These are phyloP conservation scores for Lanmaoa pseudosensibilis DNA, from an alignment of 768 basidiomycete genomes.

Conservation along the genomic window DNA sequence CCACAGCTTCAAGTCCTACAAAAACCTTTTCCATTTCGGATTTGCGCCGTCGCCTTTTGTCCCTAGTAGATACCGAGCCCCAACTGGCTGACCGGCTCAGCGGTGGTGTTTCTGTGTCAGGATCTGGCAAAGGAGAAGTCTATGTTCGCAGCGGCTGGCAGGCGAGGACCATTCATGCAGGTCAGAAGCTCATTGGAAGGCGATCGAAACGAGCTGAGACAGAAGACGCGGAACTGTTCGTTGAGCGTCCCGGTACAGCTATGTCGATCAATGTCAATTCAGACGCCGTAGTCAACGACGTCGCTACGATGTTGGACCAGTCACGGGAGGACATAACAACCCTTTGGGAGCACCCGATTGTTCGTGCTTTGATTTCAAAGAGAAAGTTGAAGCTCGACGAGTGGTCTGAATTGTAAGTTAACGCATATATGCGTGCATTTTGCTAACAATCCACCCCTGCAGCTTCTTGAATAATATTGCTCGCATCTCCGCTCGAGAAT, in stretches of 20 bases:
- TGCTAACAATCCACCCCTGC: constrained; percentile 3
- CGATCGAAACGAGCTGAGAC: constrained; percentile 25
- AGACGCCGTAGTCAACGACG: constrained; percentile 60
- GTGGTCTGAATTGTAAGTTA: constrained; percentile 83
- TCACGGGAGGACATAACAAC: constrained; percentile 65
- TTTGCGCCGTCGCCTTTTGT: constrained; percentile 58
- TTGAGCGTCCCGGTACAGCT: constrained; percentile 29
- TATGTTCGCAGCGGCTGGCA: constrained; percentile 85
- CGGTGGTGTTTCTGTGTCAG: constrained; percentile 69
- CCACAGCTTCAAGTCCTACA: constrained; percentile 16
- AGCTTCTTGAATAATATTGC: constrained; percentile 77
- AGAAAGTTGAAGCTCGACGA: constrained; percentile 79
- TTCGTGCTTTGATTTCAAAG: constrained; percentile 64
- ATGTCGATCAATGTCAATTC: constrained; percentile 37
- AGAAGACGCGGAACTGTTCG: constrained; percentile 29
- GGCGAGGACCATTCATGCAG: constrained; percentile 59
- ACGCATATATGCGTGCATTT: constrained; percentile 25
- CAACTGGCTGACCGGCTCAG: constrained; percentile 71
- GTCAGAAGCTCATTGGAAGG: constrained; percentile 35
- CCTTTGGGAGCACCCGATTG: constrained; percentile 72
- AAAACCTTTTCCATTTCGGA: constrained; percentile 43
- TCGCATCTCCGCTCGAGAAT: constrained; percentile 67
- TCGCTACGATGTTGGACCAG: constrained; percentile 57
- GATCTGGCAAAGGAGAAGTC: constrained; percentile 73
- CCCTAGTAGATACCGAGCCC: constrained; percentile 60